These are phyloP conservation scores for Paracoccidioides brasiliensis DNA, from an alignment of 2,329 filamentous ascomycete genomes.

Conservation along the genomic window DNA sequence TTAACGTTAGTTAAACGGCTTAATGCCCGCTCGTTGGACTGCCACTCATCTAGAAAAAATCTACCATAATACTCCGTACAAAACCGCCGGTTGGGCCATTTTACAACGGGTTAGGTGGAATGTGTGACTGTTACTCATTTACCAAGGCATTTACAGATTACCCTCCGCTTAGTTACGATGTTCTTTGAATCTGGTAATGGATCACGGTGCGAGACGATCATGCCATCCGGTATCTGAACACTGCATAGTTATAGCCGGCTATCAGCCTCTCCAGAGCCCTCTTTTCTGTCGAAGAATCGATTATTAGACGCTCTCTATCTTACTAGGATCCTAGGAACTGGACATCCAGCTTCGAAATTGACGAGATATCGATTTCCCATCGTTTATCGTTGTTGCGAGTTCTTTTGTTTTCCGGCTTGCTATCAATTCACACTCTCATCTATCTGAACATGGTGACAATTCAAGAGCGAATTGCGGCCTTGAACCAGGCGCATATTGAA, in stretches of 20 bases:
- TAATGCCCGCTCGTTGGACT: neutral
- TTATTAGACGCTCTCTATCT: neutral
- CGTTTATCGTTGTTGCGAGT: neutral
- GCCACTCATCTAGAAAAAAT: neutral
- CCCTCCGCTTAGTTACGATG: too few species aligned
- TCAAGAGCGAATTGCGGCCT: slow-evolving; percentile 33
- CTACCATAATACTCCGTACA: neutral
- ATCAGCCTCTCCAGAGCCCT: neutral
- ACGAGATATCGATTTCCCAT: neutral
- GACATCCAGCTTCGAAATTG: neutral
- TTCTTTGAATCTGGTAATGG: too few species aligned
- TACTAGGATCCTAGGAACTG: too few species aligned
- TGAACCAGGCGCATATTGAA: slow-evolving; percentile 32
- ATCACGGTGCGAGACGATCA: neutral
- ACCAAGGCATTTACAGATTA: too few species aligned
- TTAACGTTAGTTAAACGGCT: neutral
- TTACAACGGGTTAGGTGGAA: neutral
- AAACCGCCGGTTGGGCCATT: neutral
- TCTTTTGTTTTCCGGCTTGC: too few species aligned
- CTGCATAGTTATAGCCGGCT: too few species aligned
- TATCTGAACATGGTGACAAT: slow-evolving; percentile 21
- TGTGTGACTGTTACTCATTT: too few species aligned
- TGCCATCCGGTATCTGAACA: neutral
- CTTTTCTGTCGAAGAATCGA: slow-evolving; percentile 1
- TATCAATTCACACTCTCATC: too few species aligned